phyloP scores from a whole-genome alignment of 2,329 filamentous ascomycete species.

The Alternaria alternata region DNA sequence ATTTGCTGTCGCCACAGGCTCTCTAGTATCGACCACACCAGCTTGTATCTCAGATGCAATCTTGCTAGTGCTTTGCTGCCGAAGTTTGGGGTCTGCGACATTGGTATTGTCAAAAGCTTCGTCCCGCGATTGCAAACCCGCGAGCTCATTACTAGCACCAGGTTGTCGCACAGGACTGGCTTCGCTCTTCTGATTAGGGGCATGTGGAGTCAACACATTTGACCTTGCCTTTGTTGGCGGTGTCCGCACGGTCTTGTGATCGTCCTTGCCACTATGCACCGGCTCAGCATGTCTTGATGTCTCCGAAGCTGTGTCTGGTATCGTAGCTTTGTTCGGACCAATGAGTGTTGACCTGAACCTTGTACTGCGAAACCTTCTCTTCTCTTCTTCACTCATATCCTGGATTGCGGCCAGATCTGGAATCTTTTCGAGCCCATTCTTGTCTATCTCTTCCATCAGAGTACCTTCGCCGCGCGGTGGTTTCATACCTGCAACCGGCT shows the following conservation, averaged over 20 bases:
- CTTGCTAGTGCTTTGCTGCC: background rate
- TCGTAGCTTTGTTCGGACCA: background rate
- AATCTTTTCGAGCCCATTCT: background rate
- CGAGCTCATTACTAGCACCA: background rate
- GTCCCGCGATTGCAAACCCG: background rate
- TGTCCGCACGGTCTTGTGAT: background rate
- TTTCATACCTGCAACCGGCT: background rate
- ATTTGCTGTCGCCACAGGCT: background rate
- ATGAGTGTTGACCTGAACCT: background rate
- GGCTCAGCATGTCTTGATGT: background rate
- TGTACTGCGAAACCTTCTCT: background rate
- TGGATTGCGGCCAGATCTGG: background rate
- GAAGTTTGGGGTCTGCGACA: background rate
- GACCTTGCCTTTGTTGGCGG: background rate
- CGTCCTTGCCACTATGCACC: background rate
- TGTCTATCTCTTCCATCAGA: background rate
- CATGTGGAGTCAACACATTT: background rate
- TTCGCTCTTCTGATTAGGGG: background rate
- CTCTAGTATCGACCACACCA: background rate
- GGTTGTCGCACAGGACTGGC: background rate
- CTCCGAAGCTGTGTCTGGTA: background rate
- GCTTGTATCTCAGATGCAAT: background rate
- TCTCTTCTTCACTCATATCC: slow-evolving; percentile 5
- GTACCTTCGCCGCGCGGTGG: no score
- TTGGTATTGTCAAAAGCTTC: background rate